These are phyloP conservation scores for Xylaria cubensis DNA, from an alignment of 495 filamentous ascomycete species.

Conservation along the genomic window DNA sequence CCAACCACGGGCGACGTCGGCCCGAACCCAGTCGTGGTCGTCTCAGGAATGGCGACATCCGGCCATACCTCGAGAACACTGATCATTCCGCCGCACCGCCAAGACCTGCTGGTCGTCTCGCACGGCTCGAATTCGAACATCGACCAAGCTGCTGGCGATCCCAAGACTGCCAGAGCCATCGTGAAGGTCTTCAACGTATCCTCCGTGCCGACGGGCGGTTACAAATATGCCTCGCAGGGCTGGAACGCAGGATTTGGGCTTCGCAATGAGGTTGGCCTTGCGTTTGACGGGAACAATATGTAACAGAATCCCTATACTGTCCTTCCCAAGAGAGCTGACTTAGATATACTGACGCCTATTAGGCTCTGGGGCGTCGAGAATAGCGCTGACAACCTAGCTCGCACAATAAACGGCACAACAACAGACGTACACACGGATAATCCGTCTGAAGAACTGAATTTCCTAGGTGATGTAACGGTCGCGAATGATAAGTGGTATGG, in stretches of 20 bases:
- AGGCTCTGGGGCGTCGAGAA: conserved; percentile 76
- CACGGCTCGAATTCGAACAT: conserved; percentile 68
- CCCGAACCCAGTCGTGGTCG: conserved; percentile 50
- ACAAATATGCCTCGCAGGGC: conserved; percentile 56
- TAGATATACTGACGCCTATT: conserved; percentile 57
- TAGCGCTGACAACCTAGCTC: conserved; percentile 66
- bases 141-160: conserved; percentile 55
- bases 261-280: conserved; percentile 73
- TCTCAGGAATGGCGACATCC: conserved; percentile 63
- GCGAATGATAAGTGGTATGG: conserved; percentile 62
- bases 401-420: conserved; percentile 46
- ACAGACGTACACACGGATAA: conserved; percentile 72
- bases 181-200: conserved; percentile 70
- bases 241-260: conserved; percentile 72
- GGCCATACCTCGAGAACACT: conserved; percentile 71
- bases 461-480: conserved; percentile 64
- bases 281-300: conserved; percentile 43
- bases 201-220: conserved; percentile 44
- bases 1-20: conserved; percentile 48
- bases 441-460: conserved; percentile 78
- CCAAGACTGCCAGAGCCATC: conserved; percentile 63
- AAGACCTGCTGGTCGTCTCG: conserved; percentile 63
- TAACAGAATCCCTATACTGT: conserved; percentile 8
- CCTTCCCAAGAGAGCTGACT: not conserved
- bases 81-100: conserved; percentile 56